Percentiles rank a stretch among this genome's conserved stretches.
phyloP scores from a whole-genome alignment of 305 asterid genomes.

The Fraxinus velutina region DNA sequence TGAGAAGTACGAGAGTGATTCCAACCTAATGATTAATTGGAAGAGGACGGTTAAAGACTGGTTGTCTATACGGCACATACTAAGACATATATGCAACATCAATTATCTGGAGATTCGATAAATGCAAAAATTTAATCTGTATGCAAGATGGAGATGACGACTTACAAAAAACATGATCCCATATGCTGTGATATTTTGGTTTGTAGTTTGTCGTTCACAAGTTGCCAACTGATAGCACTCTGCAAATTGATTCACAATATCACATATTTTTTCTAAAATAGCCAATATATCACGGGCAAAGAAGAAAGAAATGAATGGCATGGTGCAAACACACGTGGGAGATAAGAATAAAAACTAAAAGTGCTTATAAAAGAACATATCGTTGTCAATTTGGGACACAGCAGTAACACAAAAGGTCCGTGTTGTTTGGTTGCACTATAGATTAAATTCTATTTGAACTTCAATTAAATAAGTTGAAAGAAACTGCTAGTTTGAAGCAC shows the following conservation, averaged over 20 bases:
- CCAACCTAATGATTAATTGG: conserved; percentile 47
- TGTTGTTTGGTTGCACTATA: background rate
- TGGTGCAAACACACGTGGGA: background rate
- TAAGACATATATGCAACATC: conserved; percentile 1
- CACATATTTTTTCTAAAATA: conserved; percentile 9
- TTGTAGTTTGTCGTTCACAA: conserved; percentile 49
- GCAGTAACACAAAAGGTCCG: background rate
- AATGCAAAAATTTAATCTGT: background rate
- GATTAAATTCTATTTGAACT: conserved; percentile 1
- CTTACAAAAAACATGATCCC: conserved; percentile 74
- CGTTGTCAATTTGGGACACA: background rate
- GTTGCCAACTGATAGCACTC: conserved; percentile 67
- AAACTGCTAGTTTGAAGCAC: background rate
- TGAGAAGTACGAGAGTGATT: conserved; percentile 59
- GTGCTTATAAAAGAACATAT: background rate
- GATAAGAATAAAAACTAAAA: background rate
- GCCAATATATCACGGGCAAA: background rate
- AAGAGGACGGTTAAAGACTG: conserved; percentile 5
- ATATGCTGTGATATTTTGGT: conserved; percentile 75
- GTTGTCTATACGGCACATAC: background rate
- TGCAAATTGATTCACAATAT: conserved; percentile 31
- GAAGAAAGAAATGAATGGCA: background rate
- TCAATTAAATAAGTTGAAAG: background rate
- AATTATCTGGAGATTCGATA: background rate
- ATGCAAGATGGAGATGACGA: conserved; percentile 11